These are phyloP conservation scores for Penicillium diatomitis DNA, from an alignment of 495 filamentous ascomycete species.

Conservation along the genomic window DNA sequence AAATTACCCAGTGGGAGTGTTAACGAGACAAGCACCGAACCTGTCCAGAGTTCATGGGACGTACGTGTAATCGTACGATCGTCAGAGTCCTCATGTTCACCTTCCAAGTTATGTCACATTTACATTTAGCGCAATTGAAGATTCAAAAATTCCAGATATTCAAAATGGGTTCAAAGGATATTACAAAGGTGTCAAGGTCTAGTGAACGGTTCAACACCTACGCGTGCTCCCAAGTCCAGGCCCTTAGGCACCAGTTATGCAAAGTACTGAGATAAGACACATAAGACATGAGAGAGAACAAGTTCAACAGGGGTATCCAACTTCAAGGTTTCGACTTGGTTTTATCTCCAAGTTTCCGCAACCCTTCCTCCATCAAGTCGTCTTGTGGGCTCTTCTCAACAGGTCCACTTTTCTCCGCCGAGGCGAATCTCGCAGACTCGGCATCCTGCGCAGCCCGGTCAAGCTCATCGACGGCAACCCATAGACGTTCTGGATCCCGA, in stretches of 20 bases:
- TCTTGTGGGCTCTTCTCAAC: slow-evolving; percentile 13
- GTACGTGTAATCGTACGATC: no score
- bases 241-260: slow-evolving; percentile 9
- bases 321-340: slow-evolving; percentile 18
- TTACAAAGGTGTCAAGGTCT: slow-evolving; percentile 17
- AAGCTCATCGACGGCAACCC: slow-evolving; percentile 30
- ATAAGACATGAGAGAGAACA: slow-evolving; percentile 4
- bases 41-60: no score
- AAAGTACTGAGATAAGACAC: not conserved
- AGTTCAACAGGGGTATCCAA: slow-evolving; percentile 15
- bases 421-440: not conserved
- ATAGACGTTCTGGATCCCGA: slow-evolving; percentile 29
- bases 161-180: slow-evolving; percentile 24
- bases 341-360: slow-evolving; percentile 24
- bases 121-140: slow-evolving; percentile 6
- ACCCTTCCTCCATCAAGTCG: slow-evolving; percentile 23
- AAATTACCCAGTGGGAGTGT: no score
- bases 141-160: slow-evolving; percentile 1
- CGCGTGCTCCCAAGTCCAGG: slow-evolving; percentile 4
- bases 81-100: no score
- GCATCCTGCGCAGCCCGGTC: slow-evolving; percentile 9
- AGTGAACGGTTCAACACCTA: slow-evolving; percentile 10
- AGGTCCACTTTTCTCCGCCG: slow-evolving; percentile 2
- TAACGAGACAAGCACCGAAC: no score
- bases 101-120: slow-evolving; percentile 4